phyloP scores from a whole-genome alignment of 2,329 filamentous ascomycete genomes.

The Trematosphaeria pertusa region DNA sequence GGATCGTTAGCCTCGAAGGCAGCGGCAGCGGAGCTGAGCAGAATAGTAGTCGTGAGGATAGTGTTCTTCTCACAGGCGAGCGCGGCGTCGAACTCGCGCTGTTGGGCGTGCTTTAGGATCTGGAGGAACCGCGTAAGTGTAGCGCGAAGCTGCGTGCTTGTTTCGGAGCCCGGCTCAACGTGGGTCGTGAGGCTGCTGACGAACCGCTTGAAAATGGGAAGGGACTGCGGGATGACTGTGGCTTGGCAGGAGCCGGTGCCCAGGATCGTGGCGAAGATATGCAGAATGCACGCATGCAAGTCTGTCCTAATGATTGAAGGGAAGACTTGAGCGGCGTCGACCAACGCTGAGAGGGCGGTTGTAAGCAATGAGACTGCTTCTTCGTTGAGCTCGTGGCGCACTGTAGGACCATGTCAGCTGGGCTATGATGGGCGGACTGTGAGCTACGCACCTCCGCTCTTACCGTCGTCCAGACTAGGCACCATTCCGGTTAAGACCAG shows the following conservation, averaged over 20 bases:
- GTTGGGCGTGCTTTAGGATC: constrained; percentile 78
- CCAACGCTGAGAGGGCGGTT: constrained; percentile 82
- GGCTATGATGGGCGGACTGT: constrained; percentile 33
- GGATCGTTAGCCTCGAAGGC: constrained; percentile 77
- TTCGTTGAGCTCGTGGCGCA: constrained; percentile 81
- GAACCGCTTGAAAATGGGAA: constrained; percentile 92
- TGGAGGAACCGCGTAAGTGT: constrained; percentile 83
- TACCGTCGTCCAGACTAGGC: constrained; percentile 75
- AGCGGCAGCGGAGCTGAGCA: constrained; percentile 82
- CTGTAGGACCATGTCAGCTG: constrained; percentile 55
- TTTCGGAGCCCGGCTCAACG: constrained; percentile 56
- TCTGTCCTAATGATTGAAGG: constrained; percentile 96
- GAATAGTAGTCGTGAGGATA: constrained; percentile 83
- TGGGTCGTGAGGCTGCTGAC: constrained; percentile 71
- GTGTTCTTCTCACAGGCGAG: constrained; percentile 92
- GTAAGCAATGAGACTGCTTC: constrained; percentile 83
- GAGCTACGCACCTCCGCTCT: constrained; percentile 36
- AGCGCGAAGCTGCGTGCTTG: constrained; percentile 75
- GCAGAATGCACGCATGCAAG: constrained; percentile 92
- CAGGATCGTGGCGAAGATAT: constrained; percentile 94
- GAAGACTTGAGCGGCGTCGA: constrained; percentile 94
- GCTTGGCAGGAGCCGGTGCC: constrained; percentile 87
- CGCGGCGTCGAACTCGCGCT: constrained; percentile 76
- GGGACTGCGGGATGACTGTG: constrained; percentile 84
- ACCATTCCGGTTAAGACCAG: constrained; percentile 87